Evolutionary conservation across 2,329 filamentous ascomycete species (phyloP), one percentile per base, ranked within the genome.

Genomic region (Nannizziopsis arthrosporioides): DNA sequence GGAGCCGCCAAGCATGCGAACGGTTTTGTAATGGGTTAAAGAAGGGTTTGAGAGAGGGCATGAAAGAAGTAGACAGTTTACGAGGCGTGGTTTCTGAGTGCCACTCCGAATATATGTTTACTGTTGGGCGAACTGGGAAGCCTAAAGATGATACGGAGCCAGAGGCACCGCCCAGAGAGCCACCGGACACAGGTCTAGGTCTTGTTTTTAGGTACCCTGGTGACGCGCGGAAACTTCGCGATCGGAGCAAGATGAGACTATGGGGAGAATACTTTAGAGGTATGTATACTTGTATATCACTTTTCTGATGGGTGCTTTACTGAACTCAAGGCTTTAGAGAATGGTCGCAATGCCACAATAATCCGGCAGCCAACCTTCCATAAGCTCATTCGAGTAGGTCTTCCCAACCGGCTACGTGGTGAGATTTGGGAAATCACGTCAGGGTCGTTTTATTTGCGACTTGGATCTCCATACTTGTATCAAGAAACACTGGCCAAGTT

Each of bases 301-400:
- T 10, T 3, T 15, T 15, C 37, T 19, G 10, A 2, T 27, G 27
- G 14, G 27, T 32, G 2, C 38, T 53, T 11, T 18, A 41, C 50
- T 51, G 57, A 42, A 31, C 32, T 37, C 27, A 11, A 34, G 37
- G 14, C 14, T 44, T 36, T 52, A 74, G 92, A 96, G 63, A 96
- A 96, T 61, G 92, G 92, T 44, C 81, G 92, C 49, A 96, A 94
- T 66, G 78, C 84, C 47, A 96, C 89, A 1, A 70, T 98, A 45
- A 83, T 98, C 51, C 84, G 92, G 49, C 92, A 98, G 63, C 90
- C 92, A 2, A 96, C 92, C 19, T 96, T 96, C 59, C 92, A 96
- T 69, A 95, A 96, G 65, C 78, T 98, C 43, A 94, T 98, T 54
- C 81, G 92, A 46, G 92, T 98, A 55, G 92, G 92, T 54, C 73